Percentiles rank a stretch among this genome's conserved stretches.
Evolutionary conservation across 2,329 filamentous ascomycete genomes (phyloP).

Genomic region (Nakataea oryzae): DNA sequence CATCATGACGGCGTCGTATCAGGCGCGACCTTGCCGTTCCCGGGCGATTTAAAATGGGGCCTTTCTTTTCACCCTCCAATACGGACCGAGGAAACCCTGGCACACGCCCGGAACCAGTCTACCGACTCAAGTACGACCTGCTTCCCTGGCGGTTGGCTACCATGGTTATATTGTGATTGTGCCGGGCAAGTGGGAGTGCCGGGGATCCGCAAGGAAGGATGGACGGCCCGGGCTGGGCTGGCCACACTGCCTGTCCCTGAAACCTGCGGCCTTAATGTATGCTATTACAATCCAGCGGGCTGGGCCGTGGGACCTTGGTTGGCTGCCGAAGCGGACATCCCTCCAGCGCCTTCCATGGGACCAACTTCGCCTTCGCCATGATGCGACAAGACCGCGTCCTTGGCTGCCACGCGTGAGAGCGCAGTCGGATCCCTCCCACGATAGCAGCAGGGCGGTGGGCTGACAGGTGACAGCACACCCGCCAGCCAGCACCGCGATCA

Average conservation of each 20-base stretch:
- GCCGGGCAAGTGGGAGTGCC: no score
- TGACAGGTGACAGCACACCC: no score
- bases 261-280: neutral
- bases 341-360: neutral
- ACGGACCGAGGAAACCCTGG: no score
- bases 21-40: neutral
- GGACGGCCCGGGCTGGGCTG: neutral
- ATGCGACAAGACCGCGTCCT: neutral
- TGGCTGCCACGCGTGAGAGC: no score
- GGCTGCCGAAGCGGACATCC: neutral
- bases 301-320: neutral
- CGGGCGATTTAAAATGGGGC: neutral
- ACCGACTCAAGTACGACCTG: no score
- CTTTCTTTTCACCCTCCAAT: no score
- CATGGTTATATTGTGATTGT: neutral
- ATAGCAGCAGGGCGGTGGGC: no score
- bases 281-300: neutral
- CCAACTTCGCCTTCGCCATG: neutral
- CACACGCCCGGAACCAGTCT: no score
- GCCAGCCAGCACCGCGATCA: neutral
- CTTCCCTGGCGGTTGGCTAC: neutral
- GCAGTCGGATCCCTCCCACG: no score
- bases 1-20: neutral
- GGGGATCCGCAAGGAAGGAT: neutral
- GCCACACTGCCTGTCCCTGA: neutral